Evolutionary conservation across 768 basidiomycete genomes (phyloP), one percentile per base, ranked within the genome.

Genomic region (Macrolepiota dolichaula): DNA sequence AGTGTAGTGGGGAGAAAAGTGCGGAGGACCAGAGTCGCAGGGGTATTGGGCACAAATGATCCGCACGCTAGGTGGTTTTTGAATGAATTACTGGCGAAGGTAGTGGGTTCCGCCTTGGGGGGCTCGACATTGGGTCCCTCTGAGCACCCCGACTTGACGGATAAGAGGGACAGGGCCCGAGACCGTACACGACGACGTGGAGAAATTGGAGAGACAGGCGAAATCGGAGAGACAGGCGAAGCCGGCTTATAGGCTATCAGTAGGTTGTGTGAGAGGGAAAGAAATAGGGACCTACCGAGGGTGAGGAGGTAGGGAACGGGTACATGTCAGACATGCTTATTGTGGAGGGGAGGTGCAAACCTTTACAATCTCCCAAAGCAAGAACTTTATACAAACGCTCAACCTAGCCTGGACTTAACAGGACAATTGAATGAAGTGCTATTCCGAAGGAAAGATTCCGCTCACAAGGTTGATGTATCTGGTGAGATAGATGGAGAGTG

Each of bases 111-210:
- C 4, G 68, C 64, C 62, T 70, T 74, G 12, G 70, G 57, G 42
- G 70, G 59, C 35, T 71, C 71, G 50, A 69, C 66, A 7, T 62
- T 51, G 5, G 64, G 66, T 10, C 55, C 55, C 35, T 62, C 56
- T 25, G 70, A 72, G 29, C 52, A 38, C 17, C 63, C 65, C 11
- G 72, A 70, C 2, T 70, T 69, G 1, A 65, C 58, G 6, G 75
- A 73, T 60, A 72, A 62, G 6, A 75, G 62, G 17, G 73, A 75
- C 19, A 66, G 55, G 5, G 68, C 67, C 15, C 72, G 66, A 4
- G 68, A 63, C 25, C 72, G 67, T 24, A 42, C 38, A 15, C 52
- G 51, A 25, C 51, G 59, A 6, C 4, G 52, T 17, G 52, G 32
- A 37, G 52, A 38, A 27, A 10, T 46, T 29, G 13, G 32, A n/a